A percentile compares a stretch with the other conserved stretches of the same genome.
phyloP scores from a whole-genome alignment of 768 basidiomycete genomes.

The Coprinopsis strossmayeri region DNA sequence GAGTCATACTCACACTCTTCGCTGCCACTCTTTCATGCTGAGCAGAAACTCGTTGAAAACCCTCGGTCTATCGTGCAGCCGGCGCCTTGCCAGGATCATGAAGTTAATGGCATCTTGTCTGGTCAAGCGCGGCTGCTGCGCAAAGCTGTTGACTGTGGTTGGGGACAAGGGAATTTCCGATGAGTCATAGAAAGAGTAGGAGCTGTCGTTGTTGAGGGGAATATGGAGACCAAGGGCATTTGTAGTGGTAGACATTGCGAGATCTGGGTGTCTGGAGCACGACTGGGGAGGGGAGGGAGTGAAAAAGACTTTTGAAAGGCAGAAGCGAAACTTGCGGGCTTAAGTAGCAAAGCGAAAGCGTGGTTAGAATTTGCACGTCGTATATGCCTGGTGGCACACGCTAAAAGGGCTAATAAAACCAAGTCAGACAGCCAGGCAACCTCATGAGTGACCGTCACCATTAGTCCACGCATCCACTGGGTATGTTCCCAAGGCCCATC shows the following conservation, averaged over 20 bases:
- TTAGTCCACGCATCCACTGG: too few species aligned
- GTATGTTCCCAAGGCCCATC: too few species aligned
- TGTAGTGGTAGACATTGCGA: too few species aligned
- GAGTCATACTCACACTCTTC: neutral
- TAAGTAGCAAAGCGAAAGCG: neutral
- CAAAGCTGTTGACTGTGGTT: neutral
- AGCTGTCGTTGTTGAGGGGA: slow-evolving; percentile 2
- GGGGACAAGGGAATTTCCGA: slow-evolving; percentile 1
- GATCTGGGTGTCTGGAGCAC: too few species aligned
- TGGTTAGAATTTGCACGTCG: too few species aligned
- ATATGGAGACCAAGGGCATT: slow-evolving; percentile 1
- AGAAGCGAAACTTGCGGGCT: neutral
- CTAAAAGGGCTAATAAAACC: too few species aligned
- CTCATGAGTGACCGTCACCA: too few species aligned
- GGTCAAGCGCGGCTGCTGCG: slow-evolving; percentile 1
- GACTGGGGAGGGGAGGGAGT: neutral
- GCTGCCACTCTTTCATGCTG: slow-evolving; percentile 5
- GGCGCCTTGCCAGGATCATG: neutral
- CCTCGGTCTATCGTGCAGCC: neutral
- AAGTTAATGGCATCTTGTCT: slow-evolving; percentile 2
- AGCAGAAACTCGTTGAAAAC: slow-evolving; percentile 5
- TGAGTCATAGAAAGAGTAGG: neutral
- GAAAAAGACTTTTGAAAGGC: neutral
- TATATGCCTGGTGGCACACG: too few species aligned
- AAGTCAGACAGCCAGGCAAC: too few species aligned